Evolutionary conservation across 805 yeast species (phyloP), one percentile per base, ranked within the genome.

Genomic region (Clavispora asparagi): DNA sequence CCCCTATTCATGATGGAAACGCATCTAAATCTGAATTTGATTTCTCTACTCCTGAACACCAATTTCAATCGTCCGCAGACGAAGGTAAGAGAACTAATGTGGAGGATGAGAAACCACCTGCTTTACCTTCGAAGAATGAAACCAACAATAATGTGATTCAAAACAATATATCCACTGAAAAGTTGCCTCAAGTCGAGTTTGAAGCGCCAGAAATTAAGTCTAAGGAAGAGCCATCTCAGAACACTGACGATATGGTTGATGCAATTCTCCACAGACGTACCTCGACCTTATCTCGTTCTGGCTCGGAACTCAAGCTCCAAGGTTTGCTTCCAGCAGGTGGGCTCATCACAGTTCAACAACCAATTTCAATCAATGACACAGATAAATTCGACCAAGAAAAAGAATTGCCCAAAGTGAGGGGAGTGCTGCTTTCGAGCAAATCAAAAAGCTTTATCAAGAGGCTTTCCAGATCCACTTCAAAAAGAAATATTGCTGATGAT

Each of bases 401-500:
- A 37, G 37, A 33, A 4, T 10, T 33, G 5, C 25, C 37, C 4
- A 49, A 48, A 30, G 57, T 68, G 1, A 52, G 59, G 37, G 55
- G 49, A n/a, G 54, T 63, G 23, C 62, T 69, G 7, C 47, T 64
- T 25, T 48, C 64, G 1, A 54, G 58, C 19, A 61, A 56, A 36
- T 63, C 73, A 0, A 63, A 60, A 44, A 64, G 56, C 35, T 53
- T 70, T 29, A 63, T 70, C 48, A 68, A 63, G 42, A 47, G 72
- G 32, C 53, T 70, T 8, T 70, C 75, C 1, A 56, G 61, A 13
- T 23, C 56, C 23, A 17, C 48, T 12, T 48, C 53, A 13, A 44
- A 40, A 23, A 50, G 33, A 25, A 23, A 35, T 19, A 26, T 32
- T 17, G 4, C 44, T 11, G 42, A 38, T 26, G 45, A 41, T 7